A percentile compares a stretch with the other conserved stretches of the same genome.
Evolutionary conservation across 129 eudicot genomes (phyloP).

Genomic region (Solidago caesia): DNA sequence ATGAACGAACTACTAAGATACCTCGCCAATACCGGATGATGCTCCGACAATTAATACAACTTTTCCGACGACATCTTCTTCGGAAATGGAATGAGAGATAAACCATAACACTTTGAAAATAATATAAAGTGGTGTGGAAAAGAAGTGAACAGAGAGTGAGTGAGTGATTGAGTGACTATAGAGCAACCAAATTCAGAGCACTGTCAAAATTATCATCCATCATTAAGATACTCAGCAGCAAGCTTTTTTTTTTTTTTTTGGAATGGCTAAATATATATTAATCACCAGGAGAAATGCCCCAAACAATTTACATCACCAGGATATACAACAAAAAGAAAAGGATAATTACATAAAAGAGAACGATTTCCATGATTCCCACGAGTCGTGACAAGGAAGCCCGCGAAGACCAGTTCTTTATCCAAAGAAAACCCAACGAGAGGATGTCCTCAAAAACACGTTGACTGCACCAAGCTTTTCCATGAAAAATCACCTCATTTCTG

Average conservation of each 20-base stretch:
- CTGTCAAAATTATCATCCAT: background rate
- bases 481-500: no score
- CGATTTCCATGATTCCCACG: slow-evolving; percentile 43
- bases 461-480: no score
- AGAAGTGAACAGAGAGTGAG: slow-evolving; percentile 27
- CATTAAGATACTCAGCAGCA: background rate
- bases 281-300: no score
- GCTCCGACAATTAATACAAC: slow-evolving; percentile 54
- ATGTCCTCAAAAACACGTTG: no score
- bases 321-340: no score
- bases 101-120: slow-evolving; percentile 27
- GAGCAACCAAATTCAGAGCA: slow-evolving; percentile 34
- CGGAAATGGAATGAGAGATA: slow-evolving; percentile 26
- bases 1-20: background rate
- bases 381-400: no score
- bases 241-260: no score
- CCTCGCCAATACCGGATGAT: slow-evolving; percentile 64
- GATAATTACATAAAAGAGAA: no score
- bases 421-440: no score
- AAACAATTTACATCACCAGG: no score
- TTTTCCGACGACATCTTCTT: slow-evolving; percentile 56
- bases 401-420: no score
- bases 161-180: slow-evolving; percentile 3
- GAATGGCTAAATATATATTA: no score
- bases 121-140: slow-evolving; percentile 29